Percentiles rank a stretch among this genome's conserved stretches.
Evolutionary conservation across 306 rosid genomes (phyloP).

Genomic region (Mimosa pudica): DNA sequence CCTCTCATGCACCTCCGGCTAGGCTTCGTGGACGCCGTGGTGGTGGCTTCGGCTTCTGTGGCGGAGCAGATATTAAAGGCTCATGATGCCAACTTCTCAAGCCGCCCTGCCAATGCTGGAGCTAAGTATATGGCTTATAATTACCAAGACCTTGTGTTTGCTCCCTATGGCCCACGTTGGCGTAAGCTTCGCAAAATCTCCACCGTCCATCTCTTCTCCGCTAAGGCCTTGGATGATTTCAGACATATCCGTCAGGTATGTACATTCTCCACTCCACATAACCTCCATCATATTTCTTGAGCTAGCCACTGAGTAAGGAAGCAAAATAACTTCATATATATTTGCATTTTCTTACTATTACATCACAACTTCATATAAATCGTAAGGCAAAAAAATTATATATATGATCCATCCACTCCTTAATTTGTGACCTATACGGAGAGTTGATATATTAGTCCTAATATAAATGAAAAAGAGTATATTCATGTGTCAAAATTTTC

Average conservation of each 20-base stretch:
- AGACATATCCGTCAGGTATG: conserved; percentile 67
- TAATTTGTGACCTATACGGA: no score
- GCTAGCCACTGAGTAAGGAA: no score
- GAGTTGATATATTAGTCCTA: no score
- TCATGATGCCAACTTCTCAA: conserved; percentile 68
- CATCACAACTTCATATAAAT: no score
- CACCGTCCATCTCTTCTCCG: conserved; percentile 75
- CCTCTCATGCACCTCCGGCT: conserved; percentile 74
- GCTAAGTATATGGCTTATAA: conserved; percentile 70
- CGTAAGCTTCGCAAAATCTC: conserved; percentile 72
- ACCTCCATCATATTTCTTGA: no score
- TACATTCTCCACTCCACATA: no score
- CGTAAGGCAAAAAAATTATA: no score
- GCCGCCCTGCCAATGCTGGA: conserved; percentile 80
- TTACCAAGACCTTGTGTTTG: conserved; percentile 79
- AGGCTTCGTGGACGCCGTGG: conserved; percentile 64
- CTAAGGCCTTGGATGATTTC: conserved; percentile 70
- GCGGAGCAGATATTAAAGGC: conserved; percentile 70
- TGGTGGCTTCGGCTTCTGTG: conserved; percentile 70
- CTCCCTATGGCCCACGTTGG: conserved; percentile 83
- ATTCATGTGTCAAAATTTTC: no score
- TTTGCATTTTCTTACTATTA: no score
- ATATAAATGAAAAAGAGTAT: no score
- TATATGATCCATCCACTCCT: no score
- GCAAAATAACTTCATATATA: no score